Evolutionary conservation across 192 early-diverging fungal genomes (phyloP).

Genomic region (Phycomyces nitens): DNA sequence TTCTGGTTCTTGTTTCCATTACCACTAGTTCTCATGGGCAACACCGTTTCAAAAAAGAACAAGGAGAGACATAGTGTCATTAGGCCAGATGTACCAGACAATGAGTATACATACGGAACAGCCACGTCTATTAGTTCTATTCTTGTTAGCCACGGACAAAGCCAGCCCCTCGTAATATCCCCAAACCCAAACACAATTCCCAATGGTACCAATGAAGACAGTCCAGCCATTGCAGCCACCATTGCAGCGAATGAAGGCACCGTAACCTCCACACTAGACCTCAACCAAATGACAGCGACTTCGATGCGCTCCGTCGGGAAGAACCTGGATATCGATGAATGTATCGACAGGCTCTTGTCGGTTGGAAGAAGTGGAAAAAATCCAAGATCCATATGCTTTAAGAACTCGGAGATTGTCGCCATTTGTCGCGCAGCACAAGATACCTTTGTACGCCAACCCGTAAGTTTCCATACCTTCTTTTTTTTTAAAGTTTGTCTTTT

Average conservation of each 20-base stretch:
- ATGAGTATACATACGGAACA: constrained; percentile 11
- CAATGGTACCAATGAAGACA: neutral
- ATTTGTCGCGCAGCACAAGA: constrained; percentile 88
- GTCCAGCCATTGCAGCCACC: neutral
- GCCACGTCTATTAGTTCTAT: constrained; percentile 17
- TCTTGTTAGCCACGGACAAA: constrained; percentile 11
- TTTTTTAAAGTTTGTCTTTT: neutral
- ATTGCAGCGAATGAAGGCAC: constrained; percentile 12
- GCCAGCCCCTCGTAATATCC: neutral
- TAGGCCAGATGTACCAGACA: constrained; percentile 8
- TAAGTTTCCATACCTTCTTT: constrained; percentile 13
- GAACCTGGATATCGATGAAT: constrained; percentile 32
- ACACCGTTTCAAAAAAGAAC: constrained; percentile 9
- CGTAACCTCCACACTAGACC: constrained; percentile 13
- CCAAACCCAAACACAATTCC: neutral
- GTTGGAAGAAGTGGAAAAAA: constrained; percentile 15
- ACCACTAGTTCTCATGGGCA: constrained; percentile 6
- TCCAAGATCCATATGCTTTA: constrained; percentile 74
- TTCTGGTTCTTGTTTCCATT: neutral
- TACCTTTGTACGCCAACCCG: constrained; percentile 82
- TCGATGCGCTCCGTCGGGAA: constrained; percentile 14
- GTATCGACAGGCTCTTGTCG: constrained; percentile 22
- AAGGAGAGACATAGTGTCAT: constrained; percentile 11
- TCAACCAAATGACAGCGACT: constrained; percentile 32
- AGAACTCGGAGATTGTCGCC: constrained; percentile 83